These are phyloP conservation scores for Aspergillus oerlinghausenensis DNA, from an alignment of 2,329 filamentous ascomycete species.

Conservation along the genomic window DNA sequence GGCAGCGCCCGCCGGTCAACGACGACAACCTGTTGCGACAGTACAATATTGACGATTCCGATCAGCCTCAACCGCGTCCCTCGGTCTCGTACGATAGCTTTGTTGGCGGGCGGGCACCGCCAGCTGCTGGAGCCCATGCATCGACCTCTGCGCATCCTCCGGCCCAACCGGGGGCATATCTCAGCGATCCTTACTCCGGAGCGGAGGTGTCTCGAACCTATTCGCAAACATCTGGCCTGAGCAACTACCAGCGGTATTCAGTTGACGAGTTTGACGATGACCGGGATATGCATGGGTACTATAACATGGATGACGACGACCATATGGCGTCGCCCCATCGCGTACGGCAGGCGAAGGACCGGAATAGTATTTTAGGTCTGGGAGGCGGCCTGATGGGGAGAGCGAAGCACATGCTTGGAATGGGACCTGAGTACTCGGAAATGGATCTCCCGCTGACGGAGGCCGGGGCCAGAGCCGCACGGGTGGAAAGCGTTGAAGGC, in stretches of 20 bases:
- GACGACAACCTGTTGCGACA: slow-evolving; percentile 75
- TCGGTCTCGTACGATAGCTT: slow-evolving; percentile 95
- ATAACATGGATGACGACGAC: slow-evolving; percentile 63
- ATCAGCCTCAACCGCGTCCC: slow-evolving; percentile 63
- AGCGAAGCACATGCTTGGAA: slow-evolving; percentile 85
- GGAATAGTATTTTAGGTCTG: slow-evolving; percentile 83
- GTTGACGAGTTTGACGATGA: slow-evolving; percentile 79
- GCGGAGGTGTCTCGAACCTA: slow-evolving; percentile 44
- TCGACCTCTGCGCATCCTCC: slow-evolving; percentile 32
- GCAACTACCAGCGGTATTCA: slow-evolving; percentile 89
- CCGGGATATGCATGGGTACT: slow-evolving; percentile 65
- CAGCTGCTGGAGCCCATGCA: slow-evolving; percentile 46
- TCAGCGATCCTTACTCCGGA: slow-evolving; percentile 36
- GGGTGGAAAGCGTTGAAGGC: slow-evolving; percentile 42
- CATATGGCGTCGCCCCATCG: slow-evolving; percentile 46
- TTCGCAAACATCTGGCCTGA: slow-evolving; percentile 74
- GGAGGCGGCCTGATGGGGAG: slow-evolving; percentile 82
- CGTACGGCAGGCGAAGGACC: slow-evolving; percentile 59
- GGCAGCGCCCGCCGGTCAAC: slow-evolving; percentile 71
- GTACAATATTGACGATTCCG: slow-evolving; percentile 65
- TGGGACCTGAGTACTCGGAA: slow-evolving; percentile 85
- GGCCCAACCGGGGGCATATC: slow-evolving; percentile 30
- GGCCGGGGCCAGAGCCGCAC: slow-evolving; percentile 51
- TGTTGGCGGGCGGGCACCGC: slow-evolving; percentile 61
- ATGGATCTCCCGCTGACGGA: slow-evolving; percentile 97